Percentiles rank a stretch among this genome's conserved stretches.
Evolutionary conservation across 495 filamentous ascomycete species (phyloP).

Genomic region (Hypoxylon cercidicola): DNA sequence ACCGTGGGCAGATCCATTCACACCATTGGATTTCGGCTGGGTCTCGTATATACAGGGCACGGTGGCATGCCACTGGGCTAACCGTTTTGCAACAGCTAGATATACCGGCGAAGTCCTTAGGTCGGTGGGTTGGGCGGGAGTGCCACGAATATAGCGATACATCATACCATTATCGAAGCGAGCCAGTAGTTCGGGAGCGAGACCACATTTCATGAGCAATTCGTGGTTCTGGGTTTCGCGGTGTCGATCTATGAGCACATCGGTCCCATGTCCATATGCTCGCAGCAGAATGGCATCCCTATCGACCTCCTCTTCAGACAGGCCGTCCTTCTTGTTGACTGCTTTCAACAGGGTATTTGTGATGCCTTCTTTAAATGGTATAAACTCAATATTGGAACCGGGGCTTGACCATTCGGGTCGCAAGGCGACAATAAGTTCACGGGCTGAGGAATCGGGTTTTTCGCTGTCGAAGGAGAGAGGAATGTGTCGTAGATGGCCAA

Average conservation of each 20-base stretch:
- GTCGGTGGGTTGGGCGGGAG: conserved; percentile 80
- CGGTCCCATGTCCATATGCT: conserved; percentile 94
- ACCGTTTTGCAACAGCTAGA: conserved; percentile 80
- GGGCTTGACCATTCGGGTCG: conserved; percentile 83
- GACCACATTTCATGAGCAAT: conserved; percentile 77
- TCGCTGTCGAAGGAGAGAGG: conserved; percentile 78
- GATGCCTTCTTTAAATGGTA: conserved; percentile 95
- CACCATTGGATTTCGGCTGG: conserved; percentile 34
- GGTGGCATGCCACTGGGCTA: conserved; percentile 93
- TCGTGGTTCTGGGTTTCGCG: conserved; percentile 75
- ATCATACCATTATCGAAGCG: conserved; percentile 96
- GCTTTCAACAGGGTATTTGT: conserved; percentile 96
- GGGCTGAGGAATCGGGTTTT: conserved; percentile 79
- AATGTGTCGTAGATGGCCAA: conserved; percentile 63
- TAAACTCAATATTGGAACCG: conserved; percentile 83
- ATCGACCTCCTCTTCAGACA: conserved; percentile 81
- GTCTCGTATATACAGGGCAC: conserved; percentile 68
- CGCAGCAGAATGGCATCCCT: conserved; percentile 88
- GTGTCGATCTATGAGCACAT: conserved; percentile 95
- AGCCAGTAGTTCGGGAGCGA: conserved; percentile 88
- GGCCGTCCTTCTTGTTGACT: conserved; percentile 80
- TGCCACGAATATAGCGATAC: conserved; percentile 88
- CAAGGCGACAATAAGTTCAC: conserved; percentile 80
- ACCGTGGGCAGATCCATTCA: conserved; percentile 24
- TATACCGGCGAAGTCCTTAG: conserved; percentile 76